Evolutionary conservation across 768 basidiomycete genomes (phyloP).

Genomic region (Paxillus ammoniavirescens): DNA sequence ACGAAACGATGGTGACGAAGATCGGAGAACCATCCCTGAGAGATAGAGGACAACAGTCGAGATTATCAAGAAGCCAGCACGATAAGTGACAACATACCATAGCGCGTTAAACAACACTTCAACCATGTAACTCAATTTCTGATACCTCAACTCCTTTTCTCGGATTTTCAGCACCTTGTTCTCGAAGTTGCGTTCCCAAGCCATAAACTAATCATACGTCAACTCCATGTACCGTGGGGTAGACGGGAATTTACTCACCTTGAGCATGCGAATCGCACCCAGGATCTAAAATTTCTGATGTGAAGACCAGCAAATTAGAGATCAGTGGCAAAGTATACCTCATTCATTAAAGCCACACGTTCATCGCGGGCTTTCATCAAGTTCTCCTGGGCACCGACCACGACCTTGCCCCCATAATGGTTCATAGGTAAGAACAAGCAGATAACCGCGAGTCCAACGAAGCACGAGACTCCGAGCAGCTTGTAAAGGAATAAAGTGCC

Average conservation of each 20-base stretch:
- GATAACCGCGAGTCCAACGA: slow-evolving; percentile 76
- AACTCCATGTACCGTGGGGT: neutral
- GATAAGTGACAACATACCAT: slow-evolving; percentile 37
- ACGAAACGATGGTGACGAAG: slow-evolving; percentile 57
- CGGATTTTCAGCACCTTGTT: slow-evolving; percentile 67
- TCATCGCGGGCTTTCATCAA: slow-evolving; percentile 93
- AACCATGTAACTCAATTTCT: slow-evolving; percentile 83
- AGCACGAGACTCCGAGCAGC: slow-evolving; percentile 75
- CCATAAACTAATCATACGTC: slow-evolving; percentile 70
- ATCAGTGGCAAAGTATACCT: slow-evolving; percentile 35
- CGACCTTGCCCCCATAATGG: slow-evolving; percentile 78
- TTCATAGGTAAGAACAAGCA: slow-evolving; percentile 76
- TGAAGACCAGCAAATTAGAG: neutral
- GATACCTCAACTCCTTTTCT: slow-evolving; percentile 79
- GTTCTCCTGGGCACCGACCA: slow-evolving; percentile 76
- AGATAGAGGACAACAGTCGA: neutral
- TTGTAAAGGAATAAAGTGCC: slow-evolving; percentile 75
- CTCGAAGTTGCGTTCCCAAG: slow-evolving; percentile 91
- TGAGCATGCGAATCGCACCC: slow-evolving; percentile 89
- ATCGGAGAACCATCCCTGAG: slow-evolving; percentile 49
- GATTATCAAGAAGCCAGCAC: neutral
- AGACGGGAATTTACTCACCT: slow-evolving; percentile 35
- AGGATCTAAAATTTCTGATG: slow-evolving; percentile 47
- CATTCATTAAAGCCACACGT: slow-evolving; percentile 89
- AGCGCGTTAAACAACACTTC: slow-evolving; percentile 65